Evolutionary conservation across 768 basidiomycete genomes (phyloP), one percentile per base, ranked within the genome.

Genomic region (Mrakia frigida): DNA sequence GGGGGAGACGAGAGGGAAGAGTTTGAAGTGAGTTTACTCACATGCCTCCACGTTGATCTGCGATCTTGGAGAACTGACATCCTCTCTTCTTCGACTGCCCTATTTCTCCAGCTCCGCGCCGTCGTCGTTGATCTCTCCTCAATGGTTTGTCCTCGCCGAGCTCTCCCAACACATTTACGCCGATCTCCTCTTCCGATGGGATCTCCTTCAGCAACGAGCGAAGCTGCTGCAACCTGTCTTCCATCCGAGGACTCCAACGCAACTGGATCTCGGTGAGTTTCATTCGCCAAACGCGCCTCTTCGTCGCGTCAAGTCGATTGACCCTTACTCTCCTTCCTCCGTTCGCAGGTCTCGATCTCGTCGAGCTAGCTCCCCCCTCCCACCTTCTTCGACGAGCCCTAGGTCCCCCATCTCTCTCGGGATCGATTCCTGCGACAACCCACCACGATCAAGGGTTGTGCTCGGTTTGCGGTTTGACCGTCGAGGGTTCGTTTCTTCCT

Each of bases 101-200:
- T n/a, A 39, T 25, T 13, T 61, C 6, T 53, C 35, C 46, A 63
- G 61, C 60, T 74, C 46, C 70, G 59, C 82, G 79, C 31, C 77
- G 84, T 33, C 77, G 21, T 60, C 78, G 33, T 85, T 87, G 63
- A 81, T 85, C 43, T 78, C 39, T 46, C 68, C 74, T 16, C 65
- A 43, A n/a, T 67, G 63, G 73, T 65, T 53, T 23, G 74, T 41
- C n/a, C 61, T 60, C 59, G 80, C 87, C 71, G 85, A 79, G 10
- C 77, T 78, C 65, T 91, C 94, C 81, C 85, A 93, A 31, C 83
- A 88, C 60, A 85, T 86, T 1, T 94, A 94, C 81, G 90, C 91
- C 9, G 91, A 94, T 74, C 84, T 90, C 78, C 84, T 94, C 33
- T 88, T 88, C 79, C 84, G 89, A 61, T 94, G 93, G 93, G 84